A percentile compares a stretch with the other conserved stretches of the same genome.
Evolutionary conservation across 257 asterid genomes (phyloP).

Genomic region (Cordia subcordata): DNA sequence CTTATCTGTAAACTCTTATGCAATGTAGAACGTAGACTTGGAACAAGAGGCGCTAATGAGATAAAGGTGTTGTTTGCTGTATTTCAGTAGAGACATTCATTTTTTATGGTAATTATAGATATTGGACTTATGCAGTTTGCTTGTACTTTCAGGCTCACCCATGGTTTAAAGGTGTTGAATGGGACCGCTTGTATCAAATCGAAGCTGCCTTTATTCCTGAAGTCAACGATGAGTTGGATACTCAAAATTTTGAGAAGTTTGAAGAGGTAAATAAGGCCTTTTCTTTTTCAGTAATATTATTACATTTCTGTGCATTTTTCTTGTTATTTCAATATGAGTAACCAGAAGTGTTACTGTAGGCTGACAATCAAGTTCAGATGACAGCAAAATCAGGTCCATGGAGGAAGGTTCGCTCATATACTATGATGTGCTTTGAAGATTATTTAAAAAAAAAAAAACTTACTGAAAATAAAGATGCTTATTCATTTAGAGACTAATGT

Average conservation of each 20-base stretch:
- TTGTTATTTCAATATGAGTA: constrained; percentile 5
- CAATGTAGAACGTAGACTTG: constrained; percentile 93
- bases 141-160: constrained; percentile 61
- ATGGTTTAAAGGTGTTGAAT: constrained; percentile 80
- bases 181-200: constrained; percentile 82
- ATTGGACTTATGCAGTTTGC: background rate
- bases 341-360: constrained; percentile 35
- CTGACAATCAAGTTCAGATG: constrained; percentile 58
- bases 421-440: too few relatives aligned
- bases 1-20: constrained; percentile 88
- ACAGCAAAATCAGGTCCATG: constrained; percentile 92
- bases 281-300: constrained; percentile 5
- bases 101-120: too few relatives aligned
- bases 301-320: too few relatives aligned
- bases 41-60: constrained; percentile 87
- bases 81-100: too few relatives aligned
- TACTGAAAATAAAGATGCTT: too few relatives aligned
- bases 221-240: constrained; percentile 92
- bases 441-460: too few relatives aligned
- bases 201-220: constrained; percentile 95
- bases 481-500: too few relatives aligned
- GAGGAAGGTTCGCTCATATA: constrained; percentile 73
- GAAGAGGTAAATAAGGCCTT: constrained; percentile 55
- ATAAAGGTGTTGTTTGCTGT: constrained; percentile 56
- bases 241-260: constrained; percentile 96